phyloP scores from a whole-genome alignment of 345 rosid species.

The Raphanus raphanistrum region DNA sequence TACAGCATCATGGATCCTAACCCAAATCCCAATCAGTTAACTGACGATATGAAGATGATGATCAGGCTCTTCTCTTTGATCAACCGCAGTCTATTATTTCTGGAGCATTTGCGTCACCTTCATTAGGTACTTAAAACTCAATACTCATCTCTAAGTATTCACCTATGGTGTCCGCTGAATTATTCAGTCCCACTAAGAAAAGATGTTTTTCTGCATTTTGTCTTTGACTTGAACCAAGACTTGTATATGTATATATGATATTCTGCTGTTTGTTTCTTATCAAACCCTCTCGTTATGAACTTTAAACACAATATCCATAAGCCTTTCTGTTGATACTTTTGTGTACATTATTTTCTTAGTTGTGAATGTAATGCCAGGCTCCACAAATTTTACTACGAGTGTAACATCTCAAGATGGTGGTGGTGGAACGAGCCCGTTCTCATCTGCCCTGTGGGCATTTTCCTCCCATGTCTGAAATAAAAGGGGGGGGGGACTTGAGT shows the following conservation, averaged over 20 bases:
- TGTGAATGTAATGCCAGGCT: conserved; percentile 28
- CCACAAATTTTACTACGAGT: conserved; percentile 16
- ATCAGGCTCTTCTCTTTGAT: conserved; percentile 26
- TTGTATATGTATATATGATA: conserved; percentile 14
- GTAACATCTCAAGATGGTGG: background rate
- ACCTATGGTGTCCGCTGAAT: background rate
- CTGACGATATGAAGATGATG: conserved; percentile 25
- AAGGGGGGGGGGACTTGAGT: background rate
- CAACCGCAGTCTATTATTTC: conserved; percentile 12
- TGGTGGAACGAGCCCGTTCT: conserved; percentile 46
- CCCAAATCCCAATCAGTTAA: conserved; percentile 5
- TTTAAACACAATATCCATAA: background rate
- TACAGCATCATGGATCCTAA: conserved; percentile 28
- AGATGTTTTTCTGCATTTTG: background rate
- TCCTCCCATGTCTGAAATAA: background rate
- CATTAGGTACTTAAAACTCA: conserved; percentile 33
- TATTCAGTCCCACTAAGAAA: background rate
- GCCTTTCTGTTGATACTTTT: conserved; percentile 25
- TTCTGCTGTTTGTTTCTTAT: conserved; percentile 9
- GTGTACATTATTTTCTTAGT: conserved; percentile 30
- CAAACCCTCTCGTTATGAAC: background rate
- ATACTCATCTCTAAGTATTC: conserved; percentile 12
- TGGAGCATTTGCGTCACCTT: conserved; percentile 28
- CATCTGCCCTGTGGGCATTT: conserved; percentile 66
- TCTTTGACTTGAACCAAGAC: background rate